A percentile compares a stretch with the other conserved stretches of the same genome.
phyloP scores from a whole-genome alignment of 176 grass and related monocot species.

The Oryza nivara region DNA sequence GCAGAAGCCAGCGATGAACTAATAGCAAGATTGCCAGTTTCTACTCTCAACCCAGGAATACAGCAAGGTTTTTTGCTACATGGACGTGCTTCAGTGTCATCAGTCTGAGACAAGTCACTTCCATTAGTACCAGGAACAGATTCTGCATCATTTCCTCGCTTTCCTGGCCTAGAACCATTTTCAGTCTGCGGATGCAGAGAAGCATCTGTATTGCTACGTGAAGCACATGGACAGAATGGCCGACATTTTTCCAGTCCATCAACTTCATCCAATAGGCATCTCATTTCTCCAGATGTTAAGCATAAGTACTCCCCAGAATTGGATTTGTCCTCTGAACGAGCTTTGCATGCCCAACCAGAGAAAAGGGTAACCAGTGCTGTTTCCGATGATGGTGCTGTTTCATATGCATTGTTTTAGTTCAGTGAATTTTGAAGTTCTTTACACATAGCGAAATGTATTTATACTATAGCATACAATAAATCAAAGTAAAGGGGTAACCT shows the following conservation, averaged over 20 bases:
- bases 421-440: constrained; percentile 33
- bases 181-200: constrained; percentile 38
- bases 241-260: constrained; percentile 60
- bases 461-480: constrained; percentile 18
- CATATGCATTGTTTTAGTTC: constrained; percentile 44
- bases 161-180: constrained; percentile 55
- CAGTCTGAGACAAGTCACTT: constrained; percentile 42
- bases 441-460: constrained; percentile 18
- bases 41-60: constrained; percentile 87
- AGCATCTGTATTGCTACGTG: constrained; percentile 37
- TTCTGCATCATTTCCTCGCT: constrained; percentile 59
- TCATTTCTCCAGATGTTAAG: constrained; percentile 51
- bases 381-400: constrained; percentile 83
- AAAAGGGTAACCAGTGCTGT: constrained; percentile 83
- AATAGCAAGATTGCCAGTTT: constrained; percentile 56
- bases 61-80: constrained; percentile 73
- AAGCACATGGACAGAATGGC: constrained; percentile 70
- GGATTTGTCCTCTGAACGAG: constrained; percentile 55
- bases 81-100: constrained; percentile 44
- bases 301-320: constrained; percentile 81
- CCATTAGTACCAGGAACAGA: constrained; percentile 48
- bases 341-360: constrained; percentile 97
- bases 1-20: constrained; percentile 54
- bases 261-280: constrained; percentile 47
- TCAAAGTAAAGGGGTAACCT: constrained; percentile 57